phyloP scores from a whole-genome alignment of 1,139 yeast species.

The Debaryomyces sp. region DNA sequence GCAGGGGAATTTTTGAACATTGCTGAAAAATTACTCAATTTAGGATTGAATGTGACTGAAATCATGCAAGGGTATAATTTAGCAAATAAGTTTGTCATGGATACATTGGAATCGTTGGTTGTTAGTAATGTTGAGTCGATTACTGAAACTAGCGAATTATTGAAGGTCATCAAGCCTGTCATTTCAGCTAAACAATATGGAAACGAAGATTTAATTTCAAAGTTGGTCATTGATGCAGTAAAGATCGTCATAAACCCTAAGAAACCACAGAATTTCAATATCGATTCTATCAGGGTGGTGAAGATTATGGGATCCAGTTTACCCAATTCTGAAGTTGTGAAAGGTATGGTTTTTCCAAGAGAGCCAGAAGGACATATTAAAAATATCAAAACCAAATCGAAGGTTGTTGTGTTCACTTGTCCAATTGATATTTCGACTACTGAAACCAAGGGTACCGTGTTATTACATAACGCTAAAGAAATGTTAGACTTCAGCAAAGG shows the following conservation, averaged over 20 bases:
- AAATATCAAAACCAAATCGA: slow-evolving; percentile 60
- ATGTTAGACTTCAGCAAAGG: slow-evolving; percentile 96
- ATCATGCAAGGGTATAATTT: slow-evolving; percentile 86
- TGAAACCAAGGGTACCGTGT: slow-evolving; percentile 96
- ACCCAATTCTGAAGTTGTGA: slow-evolving; percentile 73
- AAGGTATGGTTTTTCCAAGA: slow-evolving; percentile 98
- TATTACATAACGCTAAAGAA: slow-evolving; percentile 93
- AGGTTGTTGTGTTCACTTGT: slow-evolving; percentile 91
- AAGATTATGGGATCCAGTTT: slow-evolving; percentile 94
- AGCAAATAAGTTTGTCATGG: slow-evolving; percentile 74
- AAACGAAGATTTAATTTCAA: slow-evolving; percentile 73
- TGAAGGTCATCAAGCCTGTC: slow-evolving; percentile 82
- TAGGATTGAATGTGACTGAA: slow-evolving; percentile 89
- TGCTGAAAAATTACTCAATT: slow-evolving; percentile 78
- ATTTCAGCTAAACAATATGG: slow-evolving; percentile 95
- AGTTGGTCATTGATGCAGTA: slow-evolving; percentile 86
- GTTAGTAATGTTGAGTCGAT: slow-evolving; percentile 66
- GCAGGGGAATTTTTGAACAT: slow-evolving; percentile 91
- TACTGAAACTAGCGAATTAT: slow-evolving; percentile 56
- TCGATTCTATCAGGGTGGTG: slow-evolving; percentile 91
- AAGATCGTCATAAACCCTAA: slow-evolving; percentile 72
- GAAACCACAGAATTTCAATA: slow-evolving; percentile 67
- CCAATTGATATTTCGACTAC: slow-evolving; percentile 94
- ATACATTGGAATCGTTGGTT: slow-evolving; percentile 66
- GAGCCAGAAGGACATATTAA: slow-evolving; percentile 93